Evolutionary conservation across 768 basidiomycete genomes (phyloP), one percentile per base, ranked within the genome.

Genomic region (Amanita molliuscula): DNA sequence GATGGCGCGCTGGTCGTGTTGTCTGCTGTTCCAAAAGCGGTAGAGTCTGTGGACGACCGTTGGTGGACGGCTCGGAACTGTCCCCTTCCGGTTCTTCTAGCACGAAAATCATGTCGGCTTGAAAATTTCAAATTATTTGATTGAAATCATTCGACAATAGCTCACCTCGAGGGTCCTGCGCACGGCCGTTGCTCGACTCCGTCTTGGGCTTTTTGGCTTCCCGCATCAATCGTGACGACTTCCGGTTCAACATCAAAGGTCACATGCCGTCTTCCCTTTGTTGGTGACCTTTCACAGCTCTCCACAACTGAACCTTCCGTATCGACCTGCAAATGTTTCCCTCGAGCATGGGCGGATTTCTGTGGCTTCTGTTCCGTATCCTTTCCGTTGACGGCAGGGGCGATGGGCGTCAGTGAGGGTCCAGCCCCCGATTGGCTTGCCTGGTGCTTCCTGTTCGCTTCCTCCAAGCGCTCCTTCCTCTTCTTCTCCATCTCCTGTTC

Each of bases 161-260:
- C 67, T 52, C 54, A 78, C 81, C 81, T 68, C 77, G 73, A 23
- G 65, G 61, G 44, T 64, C 67, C 29, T 65, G 53, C 34, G 58
- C 58, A 34, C 56, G 21, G 10, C 38, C 59, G 20, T 59, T 62
- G 48, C 67, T 64, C 35, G 62, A 65, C 36, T 62, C 62, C 37
- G 60, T 58, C 50, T 64, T 65, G 16, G 62, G 51, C 29, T 62
- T 64, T 15, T 65, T 34, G 11, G 49, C 58, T 50, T 72, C 64
- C 64, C 23, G 62, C 62, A 26, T 73, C 68, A 53, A 74, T 74
- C n/a, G 73, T 68, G 21, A 72, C 65, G 9, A 75, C 72, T 34
- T 71, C 78, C 18, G 80, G 76, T 59, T 81, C 68, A 44, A 83
- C 75, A 54, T 88, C 76, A 57, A 88, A 88, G 7, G 82, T 85